phyloP scores from a whole-genome alignment of 345 rosid genomes.

The Salix udensis region DNA sequence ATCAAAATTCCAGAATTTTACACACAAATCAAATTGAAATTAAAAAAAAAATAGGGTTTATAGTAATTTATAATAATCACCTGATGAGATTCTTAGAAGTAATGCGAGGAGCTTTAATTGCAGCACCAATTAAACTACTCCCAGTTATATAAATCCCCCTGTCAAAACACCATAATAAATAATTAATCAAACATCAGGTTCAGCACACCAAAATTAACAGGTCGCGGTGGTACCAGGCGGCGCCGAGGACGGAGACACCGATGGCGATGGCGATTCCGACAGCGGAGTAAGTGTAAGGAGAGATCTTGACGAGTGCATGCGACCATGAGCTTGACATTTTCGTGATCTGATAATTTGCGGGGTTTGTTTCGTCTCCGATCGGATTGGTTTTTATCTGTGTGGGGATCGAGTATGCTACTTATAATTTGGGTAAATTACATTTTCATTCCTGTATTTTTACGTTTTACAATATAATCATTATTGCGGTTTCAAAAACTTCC shows the following conservation, averaged over 20 bases:
- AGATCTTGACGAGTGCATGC: constrained; percentile 65
- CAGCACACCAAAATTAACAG: neutral
- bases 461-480: neutral
- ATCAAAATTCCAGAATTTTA: neutral
- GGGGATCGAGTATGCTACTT: neutral
- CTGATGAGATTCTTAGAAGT: constrained; percentile 97
- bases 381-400: neutral
- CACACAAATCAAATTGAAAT: neutral
- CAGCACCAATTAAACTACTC: constrained; percentile 98
- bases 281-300: constrained; percentile 95
- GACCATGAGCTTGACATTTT: constrained; percentile 66
- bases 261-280: constrained; percentile 90
- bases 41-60: neutral
- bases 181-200: neutral
- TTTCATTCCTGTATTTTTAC: neutral
- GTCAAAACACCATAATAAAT: neutral
- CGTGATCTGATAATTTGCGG: neutral
- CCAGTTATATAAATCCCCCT: constrained; percentile 99
- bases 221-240: constrained; percentile 70
- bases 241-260: constrained; percentile 99
- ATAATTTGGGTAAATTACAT: neutral
- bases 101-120: constrained; percentile 95
- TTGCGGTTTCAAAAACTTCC: neutral
- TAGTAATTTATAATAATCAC: constrained; percentile 17
- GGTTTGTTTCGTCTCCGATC: neutral